Evolutionary conservation across 805 yeast species (phyloP).

Genomic region (Barnettozyma pratensis): DNA sequence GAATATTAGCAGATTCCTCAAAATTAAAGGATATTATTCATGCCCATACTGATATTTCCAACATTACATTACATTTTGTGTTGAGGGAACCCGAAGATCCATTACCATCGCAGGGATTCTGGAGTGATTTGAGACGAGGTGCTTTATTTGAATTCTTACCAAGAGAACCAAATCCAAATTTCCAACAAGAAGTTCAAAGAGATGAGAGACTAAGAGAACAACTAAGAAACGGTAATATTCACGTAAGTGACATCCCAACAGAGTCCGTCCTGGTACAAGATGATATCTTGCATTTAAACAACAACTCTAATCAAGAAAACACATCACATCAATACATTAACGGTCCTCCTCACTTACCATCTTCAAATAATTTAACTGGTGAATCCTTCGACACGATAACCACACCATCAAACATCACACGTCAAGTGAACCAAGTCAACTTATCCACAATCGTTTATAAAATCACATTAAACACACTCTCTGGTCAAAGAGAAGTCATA

Average conservation of each 20-base stretch:
- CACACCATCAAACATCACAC: not conserved
- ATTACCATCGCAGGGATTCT: slow-evolving; percentile 16
- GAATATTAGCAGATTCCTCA: slow-evolving; percentile 16
- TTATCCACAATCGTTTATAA: slow-evolving; percentile 7
- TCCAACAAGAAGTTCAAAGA: slow-evolving; percentile 21
- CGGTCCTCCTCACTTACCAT: slow-evolving; percentile 2
- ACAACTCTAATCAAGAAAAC: not conserved
- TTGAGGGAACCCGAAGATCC: slow-evolving; percentile 17
- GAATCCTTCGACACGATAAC: slow-evolving; percentile 20
- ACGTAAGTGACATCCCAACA: not conserved
- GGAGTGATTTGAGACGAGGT: slow-evolving; percentile 26
- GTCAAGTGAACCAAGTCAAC: slow-evolving; percentile 15
- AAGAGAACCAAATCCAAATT: slow-evolving; percentile 26
- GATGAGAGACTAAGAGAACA: slow-evolving; percentile 21
- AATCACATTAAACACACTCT: slow-evolving; percentile 11
- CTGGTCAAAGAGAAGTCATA: slow-evolving; percentile 13
- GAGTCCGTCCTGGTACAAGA: slow-evolving; percentile 6
- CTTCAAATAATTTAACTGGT: slow-evolving; percentile 20
- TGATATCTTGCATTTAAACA: not conserved
- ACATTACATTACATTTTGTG: slow-evolving; percentile 18
- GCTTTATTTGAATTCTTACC: slow-evolving; percentile 27
- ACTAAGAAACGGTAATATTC: slow-evolving; percentile 7
- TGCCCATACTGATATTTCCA: not conserved
- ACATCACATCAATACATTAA: not conserved
- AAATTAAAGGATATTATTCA: slow-evolving; percentile 14